Evolutionary conservation across 768 basidiomycete genomes (phyloP), one percentile per base, ranked within the genome.

Genomic region (Trametes cingulata): DNA sequence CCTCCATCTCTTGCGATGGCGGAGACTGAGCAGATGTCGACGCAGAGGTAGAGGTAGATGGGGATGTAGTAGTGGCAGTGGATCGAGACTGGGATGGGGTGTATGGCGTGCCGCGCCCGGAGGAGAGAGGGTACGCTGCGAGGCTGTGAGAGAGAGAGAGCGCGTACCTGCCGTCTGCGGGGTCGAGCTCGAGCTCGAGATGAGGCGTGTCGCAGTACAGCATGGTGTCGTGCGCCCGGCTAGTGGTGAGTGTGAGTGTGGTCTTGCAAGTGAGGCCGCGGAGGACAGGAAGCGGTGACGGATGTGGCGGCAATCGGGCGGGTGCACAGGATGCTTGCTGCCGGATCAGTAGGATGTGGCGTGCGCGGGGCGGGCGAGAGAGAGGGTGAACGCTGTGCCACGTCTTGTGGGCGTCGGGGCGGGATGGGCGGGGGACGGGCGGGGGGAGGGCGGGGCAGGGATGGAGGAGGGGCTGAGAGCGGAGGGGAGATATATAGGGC

Each of bases 51-150:
- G 71, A 45, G 64, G 58, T 36, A 8, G 52, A 35, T 1, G 64
- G 62, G 22, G 58, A 67, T 10, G 64, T 63, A 41, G 71, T 19
- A 62, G 40, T 1, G 69, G 73, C 37, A 71, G 68, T n/a, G 58
- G 61, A 7, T 48, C 35, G 22, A 0, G 54, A 25, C 17, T 52
- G 67, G 15, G 67, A 69, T 37, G 68, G 68, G 43, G 69, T 69
- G 61, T 53, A 64, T 47, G 48, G 53, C n/a, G 64, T 62, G 60
- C 55, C 62, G 41, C 80, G 80, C 46, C 75, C 46, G 49, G 75
- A 73, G 25, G 78, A 80, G 60, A 71, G 71, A 54, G 75, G 74
- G 52, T 74, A 80, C 52, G 71, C 69, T 59, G 63, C 62, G 2
- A 22, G 52, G 53, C 37, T 56, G 61, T 49, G 39, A 51, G 58